Evolutionary conservation across 495 filamentous ascomycete species (phyloP).

Genomic region (Penicillium desertorum): DNA sequence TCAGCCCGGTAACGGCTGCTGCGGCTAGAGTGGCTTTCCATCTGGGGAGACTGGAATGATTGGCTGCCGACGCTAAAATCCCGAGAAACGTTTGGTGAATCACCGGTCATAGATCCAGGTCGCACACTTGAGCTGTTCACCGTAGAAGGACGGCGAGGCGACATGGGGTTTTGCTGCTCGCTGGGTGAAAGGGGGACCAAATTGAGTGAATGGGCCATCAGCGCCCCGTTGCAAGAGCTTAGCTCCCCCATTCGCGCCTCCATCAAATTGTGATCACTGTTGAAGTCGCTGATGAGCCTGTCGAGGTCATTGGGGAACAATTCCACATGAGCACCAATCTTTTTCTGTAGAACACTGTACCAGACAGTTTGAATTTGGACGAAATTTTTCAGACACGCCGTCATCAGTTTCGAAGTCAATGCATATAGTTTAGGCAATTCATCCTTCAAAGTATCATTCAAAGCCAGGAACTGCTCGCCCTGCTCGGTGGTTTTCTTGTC

Average conservation of each 20-base stretch:
- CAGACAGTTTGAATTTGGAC: constrained; percentile 77
- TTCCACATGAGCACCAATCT: constrained; percentile 72
- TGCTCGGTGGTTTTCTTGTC: constrained; percentile 80
- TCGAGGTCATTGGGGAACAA: constrained; percentile 62
- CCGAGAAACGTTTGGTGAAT: constrained; percentile 57
- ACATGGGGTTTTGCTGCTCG: constrained; percentile 26
- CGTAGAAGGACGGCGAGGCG: constrained; percentile 47
- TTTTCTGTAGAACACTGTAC: constrained; percentile 75
- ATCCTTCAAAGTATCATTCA: constrained; percentile 89
- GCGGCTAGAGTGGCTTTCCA: constrained; percentile 32
- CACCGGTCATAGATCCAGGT: constrained; percentile 63
- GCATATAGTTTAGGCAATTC: constrained; percentile 84
- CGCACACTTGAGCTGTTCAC: constrained; percentile 47
- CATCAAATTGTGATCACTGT: constrained; percentile 63
- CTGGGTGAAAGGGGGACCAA: constrained; percentile 55
- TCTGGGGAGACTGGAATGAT: constrained; percentile 38
- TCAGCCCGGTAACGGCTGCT: constrained; percentile 36
- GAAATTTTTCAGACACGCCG: constrained; percentile 76
- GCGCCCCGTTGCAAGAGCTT: constrained; percentile 57
- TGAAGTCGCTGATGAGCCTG: constrained; percentile 70
- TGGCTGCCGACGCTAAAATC: constrained; percentile 45
- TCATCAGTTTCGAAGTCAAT: constrained; percentile 74
- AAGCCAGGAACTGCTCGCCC: constrained; percentile 79
- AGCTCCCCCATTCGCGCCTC: constrained; percentile 53
- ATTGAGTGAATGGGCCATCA: constrained; percentile 53